Evolutionary conservation across 208 protist species (phyloP).

Genomic region (Trypanosoma grayi): DNA sequence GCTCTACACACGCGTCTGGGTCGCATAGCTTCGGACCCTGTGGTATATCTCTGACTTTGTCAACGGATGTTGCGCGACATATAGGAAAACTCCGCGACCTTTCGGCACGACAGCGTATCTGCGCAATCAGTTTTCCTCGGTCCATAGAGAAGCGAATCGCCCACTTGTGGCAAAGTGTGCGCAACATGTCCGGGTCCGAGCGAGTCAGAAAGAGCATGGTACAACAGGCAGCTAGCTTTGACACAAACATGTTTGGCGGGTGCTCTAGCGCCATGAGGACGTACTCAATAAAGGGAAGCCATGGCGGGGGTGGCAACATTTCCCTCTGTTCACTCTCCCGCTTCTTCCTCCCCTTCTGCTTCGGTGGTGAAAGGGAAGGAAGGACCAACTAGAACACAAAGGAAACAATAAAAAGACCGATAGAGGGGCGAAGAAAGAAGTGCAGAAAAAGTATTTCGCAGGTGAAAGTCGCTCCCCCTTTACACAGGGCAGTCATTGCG

Average conservation of each 20-base stretch:
- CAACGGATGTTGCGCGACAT: neutral
- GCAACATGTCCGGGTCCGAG: constrained; percentile 64
- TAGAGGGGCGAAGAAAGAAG: too few species aligned
- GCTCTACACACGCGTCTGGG: constrained; percentile 55
- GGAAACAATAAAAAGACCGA: constrained; percentile 5
- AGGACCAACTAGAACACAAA: constrained; percentile 11
- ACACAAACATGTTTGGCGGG: constrained; percentile 80
- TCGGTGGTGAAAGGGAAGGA: neutral
- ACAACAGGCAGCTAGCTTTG: constrained; percentile 76
- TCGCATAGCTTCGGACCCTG: constrained; percentile 29
- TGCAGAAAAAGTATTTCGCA: too few species aligned
- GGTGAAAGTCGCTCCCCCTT: too few species aligned
- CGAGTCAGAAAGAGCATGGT: constrained; percentile 79
- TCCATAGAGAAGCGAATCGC: constrained; percentile 68
- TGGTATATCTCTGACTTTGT: constrained; percentile 7
- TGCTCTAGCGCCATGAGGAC: constrained; percentile 75
- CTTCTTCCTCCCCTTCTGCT: neutral
- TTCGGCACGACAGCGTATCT: constrained; percentile 28
- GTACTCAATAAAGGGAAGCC: constrained; percentile 80
- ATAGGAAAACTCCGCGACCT: neutral
- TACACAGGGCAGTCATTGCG: too few species aligned
- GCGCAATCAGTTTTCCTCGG: constrained; percentile 37
- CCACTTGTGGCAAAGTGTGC: constrained; percentile 69
- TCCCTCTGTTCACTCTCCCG: neutral
- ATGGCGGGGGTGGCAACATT: constrained; percentile 48